Evolutionary conservation across 2,329 filamentous ascomycete species (phyloP), one percentile per base, ranked within the genome.

Genomic region (Verticillium zaregamsianum): DNA sequence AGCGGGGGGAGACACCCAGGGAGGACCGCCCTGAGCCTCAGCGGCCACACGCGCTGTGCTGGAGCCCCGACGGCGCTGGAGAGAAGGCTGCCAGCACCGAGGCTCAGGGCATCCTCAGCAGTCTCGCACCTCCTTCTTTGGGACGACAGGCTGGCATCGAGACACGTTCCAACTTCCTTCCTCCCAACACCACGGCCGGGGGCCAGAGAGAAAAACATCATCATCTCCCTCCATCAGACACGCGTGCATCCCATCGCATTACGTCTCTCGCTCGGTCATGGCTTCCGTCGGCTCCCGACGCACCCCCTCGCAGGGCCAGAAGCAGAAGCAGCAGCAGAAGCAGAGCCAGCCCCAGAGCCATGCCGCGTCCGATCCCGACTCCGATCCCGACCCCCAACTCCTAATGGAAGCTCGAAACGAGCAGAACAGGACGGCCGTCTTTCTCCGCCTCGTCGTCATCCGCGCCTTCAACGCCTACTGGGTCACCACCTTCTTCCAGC

Each of bases 401-500:
- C 62, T 64, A 66, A 65, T 64, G 64, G 65, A 62, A 65, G 62
- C 61, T 64, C 62, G 59, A 65, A 59, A 67, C 67, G 65, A 68
- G 62, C 63, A 68, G 66, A 64, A 70, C 52, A 63, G 59, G 61
- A 61, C 39, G 20, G 67, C 71, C 32, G 62, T 69, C 49, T 73
- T 76, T 59, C 69, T 67, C 57, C 64, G 70, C 63, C 75, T 86
- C 60, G 68, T 97, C 67, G 80, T 86, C 49, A 84, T 96, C 65
- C 91, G 95, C 60, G 82, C 94, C 66, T 74, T 91, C 73, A 97
- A 97, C 77, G 88, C 92, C 35, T 81, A 95, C 68, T 86, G 82
- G 65, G 81, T 96, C 62, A 82, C 86, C 66, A 98, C 95, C 23
- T 99, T 97, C 75, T 99, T 99, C 78, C 95, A 99, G 76, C 95